A percentile compares a stretch with the other conserved stretches of the same genome.
Conservation (phyloP, 176 grass and related monocot genomes). For the Chloris gayana region DNA sequence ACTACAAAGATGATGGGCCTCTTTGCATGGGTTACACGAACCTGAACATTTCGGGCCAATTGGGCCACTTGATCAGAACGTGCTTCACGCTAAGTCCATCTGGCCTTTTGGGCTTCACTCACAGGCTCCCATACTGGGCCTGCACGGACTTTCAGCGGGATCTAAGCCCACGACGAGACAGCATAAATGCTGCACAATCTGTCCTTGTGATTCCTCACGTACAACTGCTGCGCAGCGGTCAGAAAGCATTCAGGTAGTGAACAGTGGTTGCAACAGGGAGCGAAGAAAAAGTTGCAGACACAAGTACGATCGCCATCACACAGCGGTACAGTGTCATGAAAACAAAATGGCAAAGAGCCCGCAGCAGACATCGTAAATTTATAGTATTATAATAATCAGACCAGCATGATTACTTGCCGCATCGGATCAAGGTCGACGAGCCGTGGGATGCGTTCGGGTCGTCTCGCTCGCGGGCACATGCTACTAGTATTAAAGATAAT, state of each 20-base stretch:
- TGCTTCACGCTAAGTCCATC: neutral
- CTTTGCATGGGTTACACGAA: no score
- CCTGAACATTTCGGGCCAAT: neutral
- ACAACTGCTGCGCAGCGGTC: neutral
- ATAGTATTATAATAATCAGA: no score
- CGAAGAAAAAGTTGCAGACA: neutral
- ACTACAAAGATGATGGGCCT: no score
- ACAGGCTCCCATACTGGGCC: neutral
- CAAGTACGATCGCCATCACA: neutral
- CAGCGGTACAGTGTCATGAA: neutral
- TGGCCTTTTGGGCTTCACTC: neutral
- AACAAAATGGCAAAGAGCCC: neutral
- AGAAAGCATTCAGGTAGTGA: neutral
- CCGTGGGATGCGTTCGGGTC: neutral
- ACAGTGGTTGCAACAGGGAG: neutral
- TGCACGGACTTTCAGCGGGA: neutral
- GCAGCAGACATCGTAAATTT: no score
- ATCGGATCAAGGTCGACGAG: neutral
- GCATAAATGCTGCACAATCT: conserved; percentile 4
- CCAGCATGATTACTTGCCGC: neutral
- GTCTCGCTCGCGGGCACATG: neutral
- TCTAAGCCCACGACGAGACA: neutral
- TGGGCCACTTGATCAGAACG: neutral
- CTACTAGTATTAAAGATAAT: neutral
- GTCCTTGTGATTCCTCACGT: conserved; percentile 19